A percentile compares a stretch with the other conserved stretches of the same genome.
Conservation (phyloP, 208 protist genomes). For the Leishmania guyanensis region DNA sequence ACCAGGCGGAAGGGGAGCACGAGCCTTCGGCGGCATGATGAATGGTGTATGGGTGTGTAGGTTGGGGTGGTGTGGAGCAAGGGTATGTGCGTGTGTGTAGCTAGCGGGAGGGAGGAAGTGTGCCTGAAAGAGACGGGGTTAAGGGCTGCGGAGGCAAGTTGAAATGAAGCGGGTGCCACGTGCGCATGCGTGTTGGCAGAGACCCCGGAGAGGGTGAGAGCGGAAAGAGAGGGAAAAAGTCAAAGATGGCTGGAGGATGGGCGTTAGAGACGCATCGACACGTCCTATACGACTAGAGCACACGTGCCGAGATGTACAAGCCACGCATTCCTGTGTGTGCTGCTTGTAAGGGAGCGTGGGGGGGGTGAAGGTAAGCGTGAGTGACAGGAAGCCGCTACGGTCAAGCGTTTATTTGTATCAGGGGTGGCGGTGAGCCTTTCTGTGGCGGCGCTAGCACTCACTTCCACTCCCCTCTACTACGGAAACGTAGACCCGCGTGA, state of each 20-base stretch:
- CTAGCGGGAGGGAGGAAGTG: neutral
- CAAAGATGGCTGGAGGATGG: neutral
- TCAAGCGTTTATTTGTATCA: neutral
- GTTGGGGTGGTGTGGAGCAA: conserved; percentile 5
- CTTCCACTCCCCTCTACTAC: neutral
- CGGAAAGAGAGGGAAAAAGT: neutral
- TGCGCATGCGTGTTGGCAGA: neutral
- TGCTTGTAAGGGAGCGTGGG: neutral
- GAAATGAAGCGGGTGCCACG: neutral
- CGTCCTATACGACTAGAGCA: neutral
- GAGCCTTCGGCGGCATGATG: conserved; percentile 73
- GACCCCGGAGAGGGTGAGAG: neutral
- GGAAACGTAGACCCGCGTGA: neutral
- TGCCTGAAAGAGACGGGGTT: neutral
- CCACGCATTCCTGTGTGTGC: neutral
- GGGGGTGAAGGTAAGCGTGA: neutral
- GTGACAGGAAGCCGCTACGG: neutral
- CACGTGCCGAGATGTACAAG: neutral
- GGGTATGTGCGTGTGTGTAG: neutral
- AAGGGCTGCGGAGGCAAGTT: neutral
- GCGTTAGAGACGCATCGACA: neutral
- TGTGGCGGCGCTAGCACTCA: neutral
- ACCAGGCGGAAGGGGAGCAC: conserved; percentile 73
- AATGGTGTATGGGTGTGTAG: conserved; percentile 4
- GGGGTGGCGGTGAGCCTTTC: neutral